Evolutionary conservation across 768 basidiomycete species (phyloP), one percentile per base, ranked within the genome.

Genomic region (Trametopsis cervina): DNA sequence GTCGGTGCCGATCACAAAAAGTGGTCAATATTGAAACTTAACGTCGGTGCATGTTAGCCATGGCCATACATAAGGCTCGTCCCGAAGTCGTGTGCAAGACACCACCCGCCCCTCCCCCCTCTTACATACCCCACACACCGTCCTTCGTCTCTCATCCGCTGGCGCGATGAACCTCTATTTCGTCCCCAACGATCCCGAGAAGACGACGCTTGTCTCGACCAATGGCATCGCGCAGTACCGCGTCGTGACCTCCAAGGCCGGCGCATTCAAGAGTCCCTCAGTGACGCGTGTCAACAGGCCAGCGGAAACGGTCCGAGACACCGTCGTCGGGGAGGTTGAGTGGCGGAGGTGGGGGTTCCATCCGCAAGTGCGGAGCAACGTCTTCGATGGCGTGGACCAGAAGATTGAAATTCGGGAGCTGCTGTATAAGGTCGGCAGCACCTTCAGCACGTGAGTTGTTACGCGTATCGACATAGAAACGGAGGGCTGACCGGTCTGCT

Each of bases 141-240:
- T 7, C 41, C 33, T 36, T n/a, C 33, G 18, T 45, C 24, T 5
- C 38, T 15, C 42, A 11, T 27, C n/a, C n/a, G n/a, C n/a, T n/a
- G n/a, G n/a, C 40, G n/a, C 24, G 24, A 78, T 80, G 77, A 73
- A 77, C 46, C 64, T 79, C 13, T 78, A 74, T 58, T 70, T 80
- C 42, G 60, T 73, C 15, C 74, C 72, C 23, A 73, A 77, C 58
- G 69, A 77, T 51, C 74, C 75, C 6, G 67, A 73, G 53, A 67
- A 70, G 46, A 75, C 74, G 6, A 66, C 69, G 12, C 63, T 80
- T 40, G 66, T 78, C 22, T 77, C 77, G 12, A 59, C 71, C 18
- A 74, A 74, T 54, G 76, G 77, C 22, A 68, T 70, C 33, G 66
- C 71, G 17, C 74, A 76, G 52, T 80, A 77, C 57, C 67, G 67